Evolutionary conservation across 2,329 filamentous ascomycete species (phyloP).

Genomic region (Coniella vitis): DNA sequence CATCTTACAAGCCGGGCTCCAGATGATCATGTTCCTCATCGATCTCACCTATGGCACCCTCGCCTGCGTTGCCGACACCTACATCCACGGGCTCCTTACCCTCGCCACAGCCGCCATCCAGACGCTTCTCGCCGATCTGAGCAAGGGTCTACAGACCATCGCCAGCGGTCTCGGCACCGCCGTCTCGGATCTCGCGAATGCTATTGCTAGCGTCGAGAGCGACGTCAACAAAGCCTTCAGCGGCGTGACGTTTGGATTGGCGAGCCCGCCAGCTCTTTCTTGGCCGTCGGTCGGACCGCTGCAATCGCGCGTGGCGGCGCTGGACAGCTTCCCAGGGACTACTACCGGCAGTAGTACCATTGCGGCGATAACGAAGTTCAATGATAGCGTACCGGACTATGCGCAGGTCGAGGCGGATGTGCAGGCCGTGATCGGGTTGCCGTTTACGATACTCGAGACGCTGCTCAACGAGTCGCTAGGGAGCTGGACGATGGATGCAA

Average conservation of each 20-base stretch:
- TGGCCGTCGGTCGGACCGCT: conserved; percentile 43
- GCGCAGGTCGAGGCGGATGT: conserved; percentile 77
- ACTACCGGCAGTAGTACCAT: conserved; percentile 64
- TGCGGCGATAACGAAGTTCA: conserved; percentile 62
- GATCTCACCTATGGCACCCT: conserved; percentile 88
- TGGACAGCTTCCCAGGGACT: conserved; percentile 63
- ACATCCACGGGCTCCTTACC: conserved; percentile 71
- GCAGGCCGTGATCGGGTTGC: conserved; percentile 63
- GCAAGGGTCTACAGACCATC: conserved; percentile 44
- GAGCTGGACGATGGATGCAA: conserved; percentile 70
- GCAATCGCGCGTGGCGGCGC: conserved; percentile 44
- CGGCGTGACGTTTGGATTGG: conserved; percentile 19
- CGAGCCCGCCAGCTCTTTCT: background rate
- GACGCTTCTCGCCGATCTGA: conserved; percentile 39
- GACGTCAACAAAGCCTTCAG: conserved; percentile 50
- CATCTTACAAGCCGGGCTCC: conserved; percentile 75
- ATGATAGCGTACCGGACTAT: conserved; percentile 76
- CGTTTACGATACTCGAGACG: conserved; percentile 73
- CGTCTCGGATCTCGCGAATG: conserved; percentile 47
- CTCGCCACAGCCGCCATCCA: conserved; percentile 44
- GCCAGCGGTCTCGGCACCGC: conserved; percentile 41
- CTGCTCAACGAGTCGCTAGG: conserved; percentile 65
- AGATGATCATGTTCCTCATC: conserved; percentile 85
- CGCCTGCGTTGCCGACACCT: conserved; percentile 78
- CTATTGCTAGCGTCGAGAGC: conserved; percentile 47